Evolutionary conservation across 768 basidiomycete genomes (phyloP).

Genomic region (Mrakia frigida): DNA sequence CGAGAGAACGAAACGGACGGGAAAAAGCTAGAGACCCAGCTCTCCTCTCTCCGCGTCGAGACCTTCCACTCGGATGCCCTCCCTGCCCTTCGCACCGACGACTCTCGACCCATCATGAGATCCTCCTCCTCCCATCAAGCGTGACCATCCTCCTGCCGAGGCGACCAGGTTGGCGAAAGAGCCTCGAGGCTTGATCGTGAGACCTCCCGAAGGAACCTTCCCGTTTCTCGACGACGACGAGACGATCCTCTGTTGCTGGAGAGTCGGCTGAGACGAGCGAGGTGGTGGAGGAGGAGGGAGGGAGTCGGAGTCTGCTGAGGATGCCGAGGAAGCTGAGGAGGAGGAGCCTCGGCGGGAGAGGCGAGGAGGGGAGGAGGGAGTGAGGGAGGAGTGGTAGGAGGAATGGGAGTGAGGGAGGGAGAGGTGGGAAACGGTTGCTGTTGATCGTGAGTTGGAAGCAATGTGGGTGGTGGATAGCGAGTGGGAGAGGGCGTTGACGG

Average conservation of each 20-base stretch:
- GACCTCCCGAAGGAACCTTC: constrained; percentile 7
- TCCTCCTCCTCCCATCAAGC: constrained; percentile 23
- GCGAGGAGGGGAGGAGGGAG: constrained; percentile 2
- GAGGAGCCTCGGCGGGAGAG: constrained; percentile 25
- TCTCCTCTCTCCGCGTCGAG: constrained; percentile 10
- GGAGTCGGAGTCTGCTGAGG: constrained; percentile 17
- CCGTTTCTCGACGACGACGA: background rate
- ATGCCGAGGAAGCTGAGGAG: constrained; percentile 16
- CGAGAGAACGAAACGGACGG: no score
- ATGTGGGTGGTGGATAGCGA: constrained; percentile 28
- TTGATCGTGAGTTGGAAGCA: background rate
- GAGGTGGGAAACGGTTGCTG: constrained; percentile 12
- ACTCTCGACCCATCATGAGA: background rate
- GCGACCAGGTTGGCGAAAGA: constrained; percentile 31
- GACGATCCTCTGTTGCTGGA: constrained; percentile 19
- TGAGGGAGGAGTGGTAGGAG: constrained; percentile 13
- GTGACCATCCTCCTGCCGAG: constrained; percentile 24
- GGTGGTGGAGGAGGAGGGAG: constrained; percentile 20
- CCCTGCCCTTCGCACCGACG: constrained; percentile 14
- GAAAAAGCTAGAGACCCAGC: constrained; percentile 8
- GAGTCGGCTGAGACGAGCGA: constrained; percentile 19
- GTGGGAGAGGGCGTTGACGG: constrained; percentile 4
- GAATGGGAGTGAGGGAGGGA: constrained; percentile 1
- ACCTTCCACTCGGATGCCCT: constrained; percentile 20
- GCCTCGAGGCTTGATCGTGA: constrained; percentile 30